Percentiles rank a stretch among this genome's conserved stretches.
phyloP scores from a whole-genome alignment of 2,329 filamentous ascomycete genomes.

The Nigrospora oryzae region DNA sequence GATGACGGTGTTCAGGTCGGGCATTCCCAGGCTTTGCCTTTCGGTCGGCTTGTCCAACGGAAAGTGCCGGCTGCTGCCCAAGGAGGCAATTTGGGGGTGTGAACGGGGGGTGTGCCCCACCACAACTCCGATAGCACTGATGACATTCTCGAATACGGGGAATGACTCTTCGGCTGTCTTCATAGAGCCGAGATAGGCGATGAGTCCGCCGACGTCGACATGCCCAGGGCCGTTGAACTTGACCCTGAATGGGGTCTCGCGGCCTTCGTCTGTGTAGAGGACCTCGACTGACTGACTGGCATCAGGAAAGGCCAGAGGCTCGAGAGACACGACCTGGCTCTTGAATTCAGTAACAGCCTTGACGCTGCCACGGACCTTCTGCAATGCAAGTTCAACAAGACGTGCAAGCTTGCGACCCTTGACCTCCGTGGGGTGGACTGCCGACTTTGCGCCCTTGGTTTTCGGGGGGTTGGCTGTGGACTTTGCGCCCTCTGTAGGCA shows the following conservation, averaged over 20 bases:
- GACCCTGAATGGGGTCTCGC: constrained; percentile 28
- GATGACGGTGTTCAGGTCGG: constrained; percentile 28
- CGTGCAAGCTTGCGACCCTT: constrained; percentile 34
- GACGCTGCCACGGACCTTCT: constrained; percentile 21
- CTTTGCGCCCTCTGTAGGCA: constrained; percentile 4
- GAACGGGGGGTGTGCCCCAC: constrained; percentile 34
- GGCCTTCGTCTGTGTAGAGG: constrained; percentile 23
- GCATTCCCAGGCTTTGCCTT: constrained; percentile 14
- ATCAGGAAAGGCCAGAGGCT: constrained; percentile 26
- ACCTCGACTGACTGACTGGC: constrained; percentile 23
- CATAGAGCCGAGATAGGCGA: constrained; percentile 36
- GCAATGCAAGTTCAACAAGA: constrained; percentile 30
- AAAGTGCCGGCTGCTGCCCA: constrained; percentile 43
- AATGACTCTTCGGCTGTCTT: constrained; percentile 26
- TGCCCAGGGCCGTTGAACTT: constrained; percentile 29
- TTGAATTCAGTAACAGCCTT: constrained; percentile 42
- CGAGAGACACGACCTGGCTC: constrained; percentile 32
- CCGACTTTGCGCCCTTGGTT: not conserved
- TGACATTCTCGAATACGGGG: constrained; percentile 37
- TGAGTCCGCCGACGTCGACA: constrained; percentile 29
- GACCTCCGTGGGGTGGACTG: constrained; percentile 7
- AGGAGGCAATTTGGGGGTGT: constrained; percentile 23
- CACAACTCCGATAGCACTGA: constrained; percentile 45
- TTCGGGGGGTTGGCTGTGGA: not conserved
- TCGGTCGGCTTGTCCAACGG: constrained; percentile 24